These are phyloP conservation scores for Sugiyamaella smithiae DNA, from an alignment of 805 yeast genomes.

Conservation along the genomic window DNA sequence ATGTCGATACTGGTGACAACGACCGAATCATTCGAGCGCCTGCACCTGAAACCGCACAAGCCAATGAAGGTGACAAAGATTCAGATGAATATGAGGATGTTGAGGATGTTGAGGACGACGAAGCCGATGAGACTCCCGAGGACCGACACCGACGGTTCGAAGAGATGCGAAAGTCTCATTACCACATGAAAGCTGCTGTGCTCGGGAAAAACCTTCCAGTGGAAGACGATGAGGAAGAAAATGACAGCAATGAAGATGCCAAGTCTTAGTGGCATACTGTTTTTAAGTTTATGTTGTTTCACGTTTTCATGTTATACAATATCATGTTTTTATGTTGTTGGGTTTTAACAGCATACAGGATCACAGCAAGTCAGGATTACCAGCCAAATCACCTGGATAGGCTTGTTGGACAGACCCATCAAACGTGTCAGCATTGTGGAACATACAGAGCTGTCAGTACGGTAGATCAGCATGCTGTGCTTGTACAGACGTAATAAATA, in stretches of 20 bases:
- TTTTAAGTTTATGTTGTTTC: too few relatives aligned
- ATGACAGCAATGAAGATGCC: slow-evolving; percentile 8
- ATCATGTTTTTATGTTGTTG: too few relatives aligned
- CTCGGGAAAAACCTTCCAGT: slow-evolving; percentile 27
- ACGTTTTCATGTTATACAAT: too few relatives aligned
- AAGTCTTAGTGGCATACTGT: not conserved
- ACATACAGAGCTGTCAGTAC: too few relatives aligned
- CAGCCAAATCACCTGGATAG: too few relatives aligned
- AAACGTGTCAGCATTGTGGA: too few relatives aligned
- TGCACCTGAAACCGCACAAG: slow-evolving; percentile 28
- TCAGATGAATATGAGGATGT: slow-evolving; percentile 36
- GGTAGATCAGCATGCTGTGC: too few relatives aligned
- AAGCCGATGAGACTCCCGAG: slow-evolving; percentile 47
- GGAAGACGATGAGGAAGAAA: slow-evolving; percentile 30
- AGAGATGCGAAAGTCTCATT: slow-evolving; percentile 76
- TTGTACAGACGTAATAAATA: too few relatives aligned
- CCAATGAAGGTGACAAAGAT: slow-evolving; percentile 23
- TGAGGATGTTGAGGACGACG: slow-evolving; percentile 43
- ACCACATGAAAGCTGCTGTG: slow-evolving; percentile 46
- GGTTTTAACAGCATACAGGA: too few relatives aligned
- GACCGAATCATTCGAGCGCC: slow-evolving; percentile 26
- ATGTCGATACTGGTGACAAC: slow-evolving; percentile 23
- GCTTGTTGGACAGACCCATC: too few relatives aligned
- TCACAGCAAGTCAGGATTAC: too few relatives aligned
- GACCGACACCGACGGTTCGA: slow-evolving; percentile 69